Evolutionary conservation across 2,329 filamentous ascomycete species (phyloP).

Genomic region (Pestalotiopsis sp.): DNA sequence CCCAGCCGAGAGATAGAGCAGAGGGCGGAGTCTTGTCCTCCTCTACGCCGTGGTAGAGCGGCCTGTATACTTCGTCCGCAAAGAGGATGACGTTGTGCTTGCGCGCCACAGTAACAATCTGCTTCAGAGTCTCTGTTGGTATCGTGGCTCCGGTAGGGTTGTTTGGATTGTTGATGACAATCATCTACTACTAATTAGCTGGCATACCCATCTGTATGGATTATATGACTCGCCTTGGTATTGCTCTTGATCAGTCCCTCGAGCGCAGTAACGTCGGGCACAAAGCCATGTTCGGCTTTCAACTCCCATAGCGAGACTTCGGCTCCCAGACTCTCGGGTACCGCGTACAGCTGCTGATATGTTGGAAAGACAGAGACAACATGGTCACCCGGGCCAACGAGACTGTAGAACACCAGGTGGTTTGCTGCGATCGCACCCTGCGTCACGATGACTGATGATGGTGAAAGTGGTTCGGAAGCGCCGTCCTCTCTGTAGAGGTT

Average conservation of each 20-base stretch:
- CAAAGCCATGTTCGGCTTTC: slow-evolving; percentile 64
- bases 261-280: slow-evolving; percentile 69
- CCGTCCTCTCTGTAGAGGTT: slow-evolving; percentile 63
- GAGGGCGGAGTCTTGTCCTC: slow-evolving; percentile 62
- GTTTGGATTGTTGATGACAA: slow-evolving; percentile 71
- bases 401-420: slow-evolving; percentile 74
- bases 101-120: slow-evolving; percentile 66
- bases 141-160: slow-evolving; percentile 80
- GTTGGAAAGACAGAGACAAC: slow-evolving; percentile 86
- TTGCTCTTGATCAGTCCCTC: slow-evolving; percentile 66
- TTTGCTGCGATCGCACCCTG: slow-evolving; percentile 86
- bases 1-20: slow-evolving; percentile 71
- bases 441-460: slow-evolving; percentile 73
- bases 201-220: not conserved
- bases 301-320: slow-evolving; percentile 79
- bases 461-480: slow-evolving; percentile 35
- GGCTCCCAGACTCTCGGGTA: slow-evolving; percentile 75
- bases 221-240: slow-evolving; percentile 54
- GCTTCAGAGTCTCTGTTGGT: slow-evolving; percentile 59
- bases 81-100: slow-evolving; percentile 68
- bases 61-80: slow-evolving; percentile 82
- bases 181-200: slow-evolving; percentile 42
- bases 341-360: slow-evolving; percentile 81
- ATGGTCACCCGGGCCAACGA: slow-evolving; percentile 76
- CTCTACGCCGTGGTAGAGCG: slow-evolving; percentile 72